Base-by-base conservation (phyloP, 2,329 filamentous ascomycete genomes). In the Tolypocladium cylindrosporum region DNA sequence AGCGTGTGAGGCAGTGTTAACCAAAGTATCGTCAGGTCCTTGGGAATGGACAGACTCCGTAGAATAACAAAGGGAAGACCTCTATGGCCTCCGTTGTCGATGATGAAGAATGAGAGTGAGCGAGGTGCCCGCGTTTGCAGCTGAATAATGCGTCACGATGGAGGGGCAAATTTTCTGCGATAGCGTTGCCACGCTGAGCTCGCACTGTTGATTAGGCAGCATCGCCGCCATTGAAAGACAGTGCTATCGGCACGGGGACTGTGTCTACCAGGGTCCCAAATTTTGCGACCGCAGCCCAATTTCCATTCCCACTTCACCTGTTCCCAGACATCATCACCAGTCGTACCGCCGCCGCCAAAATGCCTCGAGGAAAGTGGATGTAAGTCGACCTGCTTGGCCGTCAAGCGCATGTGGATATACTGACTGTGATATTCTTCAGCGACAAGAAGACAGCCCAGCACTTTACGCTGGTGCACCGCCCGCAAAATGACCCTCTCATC, bases 401-500 rank as follows among this genome's bases (percentile, higher is more conserved):
- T 14, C 27, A 21, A n/a, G 16, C 13, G 16, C 13, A 21, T 16
- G 24, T 37, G 10, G 34, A 39, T n/a, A 4, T 43, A 11, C 60
- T 69, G 31, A 52, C 48, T 36, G 16, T 21, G 41, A 66, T 58
- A 34, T 11, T 10, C 36, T 16, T 36, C 61, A 84, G 79, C 66
- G 75, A 97, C 79, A 97, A 96, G 79, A 96, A 96, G 75, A 88
- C 83, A 60, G 92, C 94, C 66, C 89, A 90, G 72, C 94, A 92
- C 75, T 97, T 96, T 75, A 88, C 89, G 66, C 89, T 99, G 71
- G 91, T 97, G 67, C 90, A 97, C 76, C 90, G 94, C 69, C 90
- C 93, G 40, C 95, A 99, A 76, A 91, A 97, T 84, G 94, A 99
- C 73, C 94, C 95, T 53, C 85, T 93, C 67, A 97, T 99, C 71